Base-by-base conservation (phyloP, 495 filamentous ascomycete species). In the Neurospora intermedia region DNA sequence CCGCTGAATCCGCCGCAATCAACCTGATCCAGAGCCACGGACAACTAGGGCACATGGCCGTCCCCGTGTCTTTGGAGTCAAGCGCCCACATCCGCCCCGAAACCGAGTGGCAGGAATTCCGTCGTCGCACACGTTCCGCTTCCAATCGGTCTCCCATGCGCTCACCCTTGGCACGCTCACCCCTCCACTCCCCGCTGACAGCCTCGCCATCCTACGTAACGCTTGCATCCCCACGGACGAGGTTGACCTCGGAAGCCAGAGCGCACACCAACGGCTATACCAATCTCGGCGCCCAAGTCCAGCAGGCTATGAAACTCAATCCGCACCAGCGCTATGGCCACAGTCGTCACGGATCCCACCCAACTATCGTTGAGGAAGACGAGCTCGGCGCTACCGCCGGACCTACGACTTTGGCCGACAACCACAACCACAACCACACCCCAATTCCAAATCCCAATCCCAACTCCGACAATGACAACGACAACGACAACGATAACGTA, bases 51-150 rank as follows among this genome's bases (percentile, higher is more conserved):
- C 75, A 78, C 70, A 72, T 74, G 35, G 75, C 78, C 70, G 69
- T 78, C 48, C 75, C 85, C 8, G 75, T 82, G 2, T 78, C 83
- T 9, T 71, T 79, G 0, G 78, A 82, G 23, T 69, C 74, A 5
- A 71, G 69, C 20, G 75, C 72, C 7, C 72, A 74, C 13, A 74
- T 81, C 35, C 73, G 80, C 35, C 77, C 75, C 3, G 82, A 87
- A 46, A 81, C 84, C 3, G 87, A 85, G 74, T 88, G 87, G 87
- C 80, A 86, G 73, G 83, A 83, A n/a, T 88, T 85, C 71, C 82
- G 85, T 72, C 80, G 85, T 46, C 80, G 82, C 45, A 82, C 82
- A 3, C 79, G 77, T 15, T 84, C 84, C 7, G 76, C 75, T 2
- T 66, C 54, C 0, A 66, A 66, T 16, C 3, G 54, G 6, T 66